Evolutionary conservation across 305 asterid species (phyloP).

Genomic region (Rubia peregrina): DNA sequence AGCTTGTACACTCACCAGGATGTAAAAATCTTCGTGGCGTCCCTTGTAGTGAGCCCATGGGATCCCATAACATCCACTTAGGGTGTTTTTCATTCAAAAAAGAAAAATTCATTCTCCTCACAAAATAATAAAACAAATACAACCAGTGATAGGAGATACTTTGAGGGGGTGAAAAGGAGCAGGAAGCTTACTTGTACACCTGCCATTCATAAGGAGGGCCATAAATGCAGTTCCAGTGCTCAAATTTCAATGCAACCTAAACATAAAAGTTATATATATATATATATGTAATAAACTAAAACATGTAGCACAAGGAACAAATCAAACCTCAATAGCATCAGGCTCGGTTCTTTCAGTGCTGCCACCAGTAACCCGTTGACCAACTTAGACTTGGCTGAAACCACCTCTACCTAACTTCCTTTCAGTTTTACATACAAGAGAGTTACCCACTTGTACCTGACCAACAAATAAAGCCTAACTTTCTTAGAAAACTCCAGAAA

Average conservation of each 20-base stretch:
- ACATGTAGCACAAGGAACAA: background rate
- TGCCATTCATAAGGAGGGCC: slow-evolving; percentile 99
- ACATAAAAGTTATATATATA: background rate
- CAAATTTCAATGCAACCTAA: slow-evolving; percentile 93
- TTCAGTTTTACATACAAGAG: slow-evolving; percentile 80
- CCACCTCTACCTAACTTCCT: slow-evolving; percentile 96
- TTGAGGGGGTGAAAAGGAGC: slow-evolving; percentile 12
- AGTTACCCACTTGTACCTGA: slow-evolving; percentile 94
- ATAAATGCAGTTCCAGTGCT: slow-evolving; percentile 93
- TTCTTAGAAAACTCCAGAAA: background rate
- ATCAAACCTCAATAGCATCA: slow-evolving; percentile 84
- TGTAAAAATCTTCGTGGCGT: slow-evolving; percentile 97
- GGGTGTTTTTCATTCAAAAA: slow-evolving; percentile 37
- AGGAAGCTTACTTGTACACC: slow-evolving; percentile 81
- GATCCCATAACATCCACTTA: slow-evolving; percentile 93
- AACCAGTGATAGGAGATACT: slow-evolving; percentile 7
- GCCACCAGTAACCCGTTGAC: slow-evolving; percentile 62
- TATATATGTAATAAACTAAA: background rate
- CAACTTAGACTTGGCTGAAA: slow-evolving; percentile 95
- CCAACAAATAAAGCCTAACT: slow-evolving; percentile 13
- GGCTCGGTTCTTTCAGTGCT: slow-evolving; percentile 83
- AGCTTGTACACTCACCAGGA: slow-evolving; percentile 50
- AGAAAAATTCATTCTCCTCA: slow-evolving; percentile 4
- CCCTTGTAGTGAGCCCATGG: slow-evolving; percentile 99
- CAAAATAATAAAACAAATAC: slow-evolving; percentile 12